phyloP scores from a whole-genome alignment of 495 filamentous ascomycete genomes.

The Tirmania nivea region DNA sequence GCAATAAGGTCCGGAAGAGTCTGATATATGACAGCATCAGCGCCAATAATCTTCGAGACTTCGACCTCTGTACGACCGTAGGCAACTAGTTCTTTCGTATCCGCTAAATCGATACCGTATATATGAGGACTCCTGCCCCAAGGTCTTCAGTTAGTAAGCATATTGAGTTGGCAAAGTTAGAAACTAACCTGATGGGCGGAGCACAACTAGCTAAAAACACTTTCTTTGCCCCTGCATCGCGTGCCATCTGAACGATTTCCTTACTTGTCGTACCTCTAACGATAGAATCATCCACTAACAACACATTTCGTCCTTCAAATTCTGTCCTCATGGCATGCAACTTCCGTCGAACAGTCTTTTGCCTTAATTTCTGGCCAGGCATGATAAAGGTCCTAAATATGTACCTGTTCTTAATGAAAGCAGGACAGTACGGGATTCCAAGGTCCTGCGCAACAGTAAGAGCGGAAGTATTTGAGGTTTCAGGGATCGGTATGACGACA shows the following conservation, averaged over 20 bases:
- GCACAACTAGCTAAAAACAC: conserved; percentile 80
- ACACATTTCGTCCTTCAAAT: conserved; percentile 64
- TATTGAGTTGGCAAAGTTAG: background rate
- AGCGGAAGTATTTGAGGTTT: conserved; percentile 70
- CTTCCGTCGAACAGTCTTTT: conserved; percentile 58
- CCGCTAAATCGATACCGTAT: conserved; percentile 83
- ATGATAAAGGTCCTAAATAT: conserved; percentile 94
- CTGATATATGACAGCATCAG: conserved; percentile 85
- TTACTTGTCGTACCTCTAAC: conserved; percentile 74
- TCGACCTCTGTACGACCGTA: conserved; percentile 45
- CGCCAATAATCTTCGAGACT: conserved; percentile 64
- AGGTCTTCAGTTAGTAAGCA: conserved; percentile 11
- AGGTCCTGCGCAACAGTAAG: conserved; percentile 55
- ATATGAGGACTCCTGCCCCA: too few relatives aligned
- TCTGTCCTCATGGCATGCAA: conserved; percentile 71
- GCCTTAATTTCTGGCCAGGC: conserved; percentile 63
- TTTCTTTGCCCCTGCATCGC: conserved; percentile 71
- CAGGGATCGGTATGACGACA: conserved; percentile 73
- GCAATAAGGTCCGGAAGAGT: conserved; percentile 62
- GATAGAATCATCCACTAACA: conserved; percentile 82
- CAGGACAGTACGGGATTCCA: conserved; percentile 61
- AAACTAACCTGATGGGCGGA: conserved; percentile 46
- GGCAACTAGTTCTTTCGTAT: conserved; percentile 62
- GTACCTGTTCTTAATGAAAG: conserved; percentile 88
- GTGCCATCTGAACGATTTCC: conserved; percentile 86